Evolutionary conservation across 192 early-diverging fungal genomes (phyloP), one percentile per base, ranked within the genome.

Genomic region (Phycomyces nitens): DNA sequence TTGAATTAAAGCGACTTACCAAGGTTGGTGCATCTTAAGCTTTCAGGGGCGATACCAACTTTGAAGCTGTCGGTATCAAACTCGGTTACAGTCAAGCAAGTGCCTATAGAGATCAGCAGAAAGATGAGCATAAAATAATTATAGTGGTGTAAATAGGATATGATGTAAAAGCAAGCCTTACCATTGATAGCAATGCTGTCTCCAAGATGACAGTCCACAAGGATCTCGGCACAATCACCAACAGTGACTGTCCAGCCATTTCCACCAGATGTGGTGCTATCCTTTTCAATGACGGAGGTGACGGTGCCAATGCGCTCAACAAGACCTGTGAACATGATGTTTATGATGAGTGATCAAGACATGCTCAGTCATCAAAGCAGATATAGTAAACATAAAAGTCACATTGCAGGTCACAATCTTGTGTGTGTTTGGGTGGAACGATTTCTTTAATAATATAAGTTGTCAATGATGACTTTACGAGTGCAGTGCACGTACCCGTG

Each of bases 61-160:
- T 97, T 98, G 82, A 98, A 98, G 16, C 56, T 75, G 44, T 84
- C 82, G 18, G 66, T 68, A 52, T 89, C 80, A 70, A 97, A 96
- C 71, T 94, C 95, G 24, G 95, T 99, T 8, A 98, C 95, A 0
- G 97, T 99, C 60, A 99, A 78, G 75, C 97, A 99, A 24, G 92
- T 88, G 10, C 92, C 92, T 92, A 53, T 58, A 21, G 5, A 42
- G 5, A 44, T 16, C 5, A 26, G 12, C 7, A 39, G 14, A 26
- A 5, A 34, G 18, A 34, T 12, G 21, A 39, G 51, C 6, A 39
- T 41, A 27, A 52, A 10, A 56, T 12, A 14, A 40, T 4, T n/a
- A 27, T 38, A 60, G 0, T 18, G 29, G 21, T n/a, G 56, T 24
- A 23, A 18, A 43, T 44, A 41, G 52, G 10, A 24, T 54, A 11